phyloP scores from a whole-genome alignment of 352 stramenopile genomes.

The Phytopythium sindhum region DNA sequence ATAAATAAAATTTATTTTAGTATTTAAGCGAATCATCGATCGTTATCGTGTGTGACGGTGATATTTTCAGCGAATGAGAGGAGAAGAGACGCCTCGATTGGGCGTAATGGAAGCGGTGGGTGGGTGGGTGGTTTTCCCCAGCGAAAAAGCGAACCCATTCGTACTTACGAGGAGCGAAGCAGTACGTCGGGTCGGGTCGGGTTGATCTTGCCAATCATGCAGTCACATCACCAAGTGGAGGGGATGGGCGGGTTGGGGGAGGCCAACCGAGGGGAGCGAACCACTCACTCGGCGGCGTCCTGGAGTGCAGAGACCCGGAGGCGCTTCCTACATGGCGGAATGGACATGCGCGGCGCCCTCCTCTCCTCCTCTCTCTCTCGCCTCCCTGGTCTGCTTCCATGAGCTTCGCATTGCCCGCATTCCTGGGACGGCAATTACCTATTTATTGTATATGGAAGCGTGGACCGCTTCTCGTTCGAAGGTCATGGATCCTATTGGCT shows the following conservation, averaged over 20 bases:
- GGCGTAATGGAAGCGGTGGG: neutral
- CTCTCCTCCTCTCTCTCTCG: neutral
- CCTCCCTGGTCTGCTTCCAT: neutral
- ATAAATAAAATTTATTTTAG: neutral
- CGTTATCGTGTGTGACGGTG: neutral
- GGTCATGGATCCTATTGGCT: neutral
- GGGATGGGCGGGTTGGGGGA: neutral
- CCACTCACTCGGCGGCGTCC: neutral
- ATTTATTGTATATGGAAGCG: neutral
- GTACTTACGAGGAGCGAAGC: neutral
- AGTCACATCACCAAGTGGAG: neutral
- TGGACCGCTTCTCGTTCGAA: neutral
- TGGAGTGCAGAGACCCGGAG: neutral
- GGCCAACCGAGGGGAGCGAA: neutral
- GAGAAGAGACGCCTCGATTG: neutral
- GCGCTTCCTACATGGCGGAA: neutral
- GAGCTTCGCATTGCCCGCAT: neutral
- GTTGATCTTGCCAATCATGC: conserved; percentile 6
- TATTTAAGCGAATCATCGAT: neutral
- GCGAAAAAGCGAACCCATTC: conserved; percentile 10
- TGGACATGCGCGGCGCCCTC: neutral
- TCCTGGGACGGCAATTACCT: neutral
- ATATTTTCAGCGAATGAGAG: conserved; percentile 3
- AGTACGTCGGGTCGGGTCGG: neutral
- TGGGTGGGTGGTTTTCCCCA: neutral